Percentiles rank a stretch among this genome's conserved stretches.
Evolutionary conservation across 352 stramenopile genomes (phyloP).

Genomic region (Phytophthora kernoviae): DNA sequence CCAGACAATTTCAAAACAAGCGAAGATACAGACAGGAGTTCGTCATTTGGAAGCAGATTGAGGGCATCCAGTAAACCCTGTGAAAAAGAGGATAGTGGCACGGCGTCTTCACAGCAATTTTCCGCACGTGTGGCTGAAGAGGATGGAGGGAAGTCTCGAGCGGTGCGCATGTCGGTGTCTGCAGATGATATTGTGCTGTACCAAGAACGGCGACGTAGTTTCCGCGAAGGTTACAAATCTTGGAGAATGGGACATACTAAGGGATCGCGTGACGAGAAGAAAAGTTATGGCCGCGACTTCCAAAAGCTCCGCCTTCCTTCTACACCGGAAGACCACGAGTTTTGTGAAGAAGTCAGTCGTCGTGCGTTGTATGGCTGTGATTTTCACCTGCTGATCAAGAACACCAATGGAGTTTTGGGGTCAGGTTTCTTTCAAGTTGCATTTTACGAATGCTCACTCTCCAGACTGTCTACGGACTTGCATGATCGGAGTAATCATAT

Average conservation of each 20-base stretch:
- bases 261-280: slow-evolving; percentile 74
- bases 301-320: slow-evolving; percentile 54
- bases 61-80: slow-evolving; percentile 9
- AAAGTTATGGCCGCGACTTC: slow-evolving; percentile 50
- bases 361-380: slow-evolving; percentile 63
- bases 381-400: slow-evolving; percentile 82
- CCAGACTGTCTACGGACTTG: slow-evolving; percentile 52
- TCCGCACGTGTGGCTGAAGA: slow-evolving; percentile 31
- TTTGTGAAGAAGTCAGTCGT: slow-evolving; percentile 75
- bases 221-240: slow-evolving; percentile 86
- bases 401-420: slow-evolving; percentile 42
- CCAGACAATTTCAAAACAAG: slow-evolving; percentile 13
- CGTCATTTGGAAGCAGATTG: slow-evolving; percentile 8
- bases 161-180: slow-evolving; percentile 70
- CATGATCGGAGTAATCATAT: slow-evolving; percentile 35
- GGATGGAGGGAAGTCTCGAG: slow-evolving; percentile 26
- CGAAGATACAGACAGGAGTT: slow-evolving; percentile 10
- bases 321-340: slow-evolving; percentile 74
- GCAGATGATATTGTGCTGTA: slow-evolving; percentile 87
- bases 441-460: slow-evolving; percentile 86
- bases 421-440: slow-evolving; percentile 88
- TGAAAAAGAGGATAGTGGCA: slow-evolving; percentile 12
- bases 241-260: slow-evolving; percentile 85
- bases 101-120: slow-evolving; percentile 35
- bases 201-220: slow-evolving; percentile 76